Evolutionary conservation across 2,329 filamentous ascomycete genomes (phyloP), one percentile per base, ranked within the genome.

Genomic region (Aspergillus quadrilineatus): DNA sequence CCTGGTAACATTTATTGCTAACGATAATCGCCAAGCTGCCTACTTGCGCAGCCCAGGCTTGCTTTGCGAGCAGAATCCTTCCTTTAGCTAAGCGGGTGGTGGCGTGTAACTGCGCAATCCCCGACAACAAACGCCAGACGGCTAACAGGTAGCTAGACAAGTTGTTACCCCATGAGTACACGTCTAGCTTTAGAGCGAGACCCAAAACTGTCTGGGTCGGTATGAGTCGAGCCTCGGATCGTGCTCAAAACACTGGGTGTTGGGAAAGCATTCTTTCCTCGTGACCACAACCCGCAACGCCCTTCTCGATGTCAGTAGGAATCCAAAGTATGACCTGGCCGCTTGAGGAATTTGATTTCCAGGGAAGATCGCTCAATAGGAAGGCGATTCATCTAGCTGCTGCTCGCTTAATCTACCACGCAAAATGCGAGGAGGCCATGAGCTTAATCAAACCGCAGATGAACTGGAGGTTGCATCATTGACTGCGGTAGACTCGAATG

Each of bases 361-460:
- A 59, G 61, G 59, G 55, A 56, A 37, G 50, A 43, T 37, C 52
- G 42, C 45, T 39, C 37, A 17, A 15, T 55, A 56, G 44, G 39
- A 47, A 53, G 26, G 37, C n/a, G 4, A 28, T n/a, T n/a, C 22
- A 14, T 30, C 47, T 26, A 26, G 36, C 39, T 26, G 26, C 6
- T 41, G 42, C 49, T 46, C 15, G 47, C 43, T 37, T 41, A 55
- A 53, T 29, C 41, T 42, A 55, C 15, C 22, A 45, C 29, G 48
- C 51, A 60, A 59, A 53, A 44, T 54, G 55, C 30, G 14, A 59
- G 57, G 51, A 61, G 54, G 44, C 50, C 39, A 61, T 60, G 56
- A 62, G 59, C 60, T 59, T 64, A 58, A 58, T 60, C 53, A 53
- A 60, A 57, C 58, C 57, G 57, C 57, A 60, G 55, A 41, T 39